Base-by-base conservation (phyloP, 139 green algal genomes). In the Tetradesmus obliquus region DNA sequence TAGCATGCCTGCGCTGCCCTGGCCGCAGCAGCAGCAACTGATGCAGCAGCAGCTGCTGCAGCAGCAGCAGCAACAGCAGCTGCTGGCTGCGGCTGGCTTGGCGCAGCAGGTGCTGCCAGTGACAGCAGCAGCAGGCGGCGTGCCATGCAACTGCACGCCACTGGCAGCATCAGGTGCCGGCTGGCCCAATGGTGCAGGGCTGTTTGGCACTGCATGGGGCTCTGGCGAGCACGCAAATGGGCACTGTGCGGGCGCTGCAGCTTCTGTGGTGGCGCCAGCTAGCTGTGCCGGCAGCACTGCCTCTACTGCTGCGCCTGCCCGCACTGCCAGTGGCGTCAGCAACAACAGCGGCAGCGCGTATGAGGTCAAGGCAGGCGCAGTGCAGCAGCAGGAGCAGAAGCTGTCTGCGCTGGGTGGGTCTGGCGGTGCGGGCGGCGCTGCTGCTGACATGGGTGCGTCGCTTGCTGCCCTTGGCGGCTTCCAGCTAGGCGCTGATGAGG, bases 31-130 rank as follows among this genome's bases (percentile, higher is more conserved):
- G 55, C 66, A 62, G 74, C 32, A 54, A 2, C 3, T 15, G 4
- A 51, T 22, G 20, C 57, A 54, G n/a, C 58, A 57, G 55, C 55
- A 55, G 69, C 51, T 83, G 32, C 32, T 69, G 74, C 74, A 53
- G 74, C 74, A 53, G 74, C 74, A 53, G 87, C 87, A 91, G 71
- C 87, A 84, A 51, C 87, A 84, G 87, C 87, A 84, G 13, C 53
- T 91, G 54, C 22, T 66, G 20, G 72, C 87, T 7, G 20, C 71
- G 6, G 53, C 66, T 60, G 85, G 51, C n/a, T 85, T 62, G 2
- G 51, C 62, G 22, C 66, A 22, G 45, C 62, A 76, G 32, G 45
- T 58, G 85, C 24, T 45, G 3, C 3, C 45, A 55, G 10, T 54
- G 55, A 51, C 76, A 55, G 1, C 54, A 62, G 76, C 32, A 60